Percentiles rank a stretch among this genome's conserved stretches.
phyloP scores from a whole-genome alignment of 495 filamentous ascomycete species.

The Penicillium lividum region DNA sequence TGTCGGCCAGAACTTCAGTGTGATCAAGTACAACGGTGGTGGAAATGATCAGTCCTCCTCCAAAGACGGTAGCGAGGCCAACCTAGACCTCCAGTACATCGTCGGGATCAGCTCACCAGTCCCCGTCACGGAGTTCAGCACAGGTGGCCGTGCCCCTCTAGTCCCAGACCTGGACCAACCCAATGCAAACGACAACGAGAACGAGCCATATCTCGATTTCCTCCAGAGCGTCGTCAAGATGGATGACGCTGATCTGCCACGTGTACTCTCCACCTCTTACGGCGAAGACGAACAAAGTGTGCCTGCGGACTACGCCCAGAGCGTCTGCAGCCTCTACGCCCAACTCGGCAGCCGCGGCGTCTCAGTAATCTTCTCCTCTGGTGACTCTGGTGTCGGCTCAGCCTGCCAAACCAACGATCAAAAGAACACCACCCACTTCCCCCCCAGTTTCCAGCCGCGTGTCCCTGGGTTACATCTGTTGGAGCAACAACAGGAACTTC shows the following conservation, averaged over 20 bases:
- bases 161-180: slow-evolving; percentile 64
- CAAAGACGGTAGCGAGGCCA: slow-evolving; percentile 62
- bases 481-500: slow-evolving; percentile 60
- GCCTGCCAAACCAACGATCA: slow-evolving; percentile 68
- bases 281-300: slow-evolving; percentile 78
- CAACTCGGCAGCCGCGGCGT: slow-evolving; percentile 77
- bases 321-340: slow-evolving; percentile 68
- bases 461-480: slow-evolving; percentile 73
- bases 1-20: slow-evolving; percentile 61
- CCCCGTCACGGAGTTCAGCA: slow-evolving; percentile 66
- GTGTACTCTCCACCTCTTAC: slow-evolving; percentile 77
- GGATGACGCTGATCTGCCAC: slow-evolving; percentile 58
- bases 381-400: slow-evolving; percentile 70
- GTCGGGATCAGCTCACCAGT: slow-evolving; percentile 58
- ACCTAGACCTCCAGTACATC: slow-evolving; percentile 75
- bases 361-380: slow-evolving; percentile 68
- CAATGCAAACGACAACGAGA: slow-evolving; percentile 52
- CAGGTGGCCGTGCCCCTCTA: slow-evolving; percentile 62
- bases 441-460: slow-evolving; percentile 71
- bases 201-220: slow-evolving; percentile 77
- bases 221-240: slow-evolving; percentile 60
- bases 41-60: slow-evolving; percentile 52
- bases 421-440: slow-evolving; percentile 64
- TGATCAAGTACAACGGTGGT: slow-evolving; percentile 59
- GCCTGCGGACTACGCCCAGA: slow-evolving; percentile 62